Evolutionary conservation across 2,329 filamentous ascomycete genomes (phyloP), one percentile per base, ranked within the genome.

Genomic region (Exophiala dermatitidis): DNA sequence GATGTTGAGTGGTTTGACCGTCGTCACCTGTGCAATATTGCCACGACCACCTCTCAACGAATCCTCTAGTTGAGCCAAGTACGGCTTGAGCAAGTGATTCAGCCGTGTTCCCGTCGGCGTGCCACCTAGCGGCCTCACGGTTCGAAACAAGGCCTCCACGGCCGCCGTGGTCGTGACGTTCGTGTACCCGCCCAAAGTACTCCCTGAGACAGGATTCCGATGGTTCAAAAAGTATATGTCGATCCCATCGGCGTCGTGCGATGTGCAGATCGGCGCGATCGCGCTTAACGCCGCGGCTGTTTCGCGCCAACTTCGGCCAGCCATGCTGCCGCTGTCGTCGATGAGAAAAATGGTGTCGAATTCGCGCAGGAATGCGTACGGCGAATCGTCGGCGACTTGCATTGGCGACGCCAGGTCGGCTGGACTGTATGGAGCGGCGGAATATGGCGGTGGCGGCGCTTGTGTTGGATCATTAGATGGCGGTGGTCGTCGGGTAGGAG

Each of bases 281-380:
- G 81, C 76, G 32, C 77, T 72, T 1, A 97, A 78, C 1, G 86
- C 88, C 5, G 78, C 73, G 29, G 77, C 72, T 0, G 88, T 87
- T 68, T 96, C 87, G 8, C 72, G 69, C 91, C 91, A 97, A 26
- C 77, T 79, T n/a, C 73, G 66, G 10, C 85, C 88, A 1, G 75
- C 74, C 91, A 97, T 97, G 62, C 85, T 90, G 3, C 82, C 81
- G n/a, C 85, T 90, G 73, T 97, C 91, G 66, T 97, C 91, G 65
- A 97, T 88, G 1, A 97, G 72, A 67, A 97, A 90, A 52, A 91
- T 72, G 32, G 90, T 96, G 71, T 97, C 89, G 66, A 95, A 96
- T 10, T 77, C 77, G 40, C 72, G 68, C 3, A 97, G 81, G 66
- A 95, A 95, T 1, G 82, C 78, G 66, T 88, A 93, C 1, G 77